Base-by-base conservation (phyloP, 2,329 filamentous ascomycete genomes). In the Curvularia lunata region DNA sequence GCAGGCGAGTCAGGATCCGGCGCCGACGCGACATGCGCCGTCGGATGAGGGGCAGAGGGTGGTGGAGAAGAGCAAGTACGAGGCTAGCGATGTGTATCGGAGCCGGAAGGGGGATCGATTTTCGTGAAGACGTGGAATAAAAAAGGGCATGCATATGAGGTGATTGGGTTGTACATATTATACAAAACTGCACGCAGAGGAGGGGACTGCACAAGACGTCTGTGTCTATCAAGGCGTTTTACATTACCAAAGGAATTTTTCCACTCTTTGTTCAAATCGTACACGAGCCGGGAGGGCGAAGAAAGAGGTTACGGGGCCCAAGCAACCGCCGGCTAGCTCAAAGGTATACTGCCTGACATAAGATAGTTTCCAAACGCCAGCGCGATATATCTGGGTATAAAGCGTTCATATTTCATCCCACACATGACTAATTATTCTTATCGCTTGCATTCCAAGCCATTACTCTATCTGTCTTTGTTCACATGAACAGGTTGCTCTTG, bases 81-180 rank as follows among this genome's bases (percentile, higher is more conserved):
- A 98, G 80, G 88, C 90, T 30, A 82, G 81, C 52, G 83, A 86
- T 66, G 90, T 92, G 54, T 98, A 89, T 78, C 82, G 85, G 68
- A 90, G 89, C 78, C 86, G 83, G 60, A 96, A 92, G 76, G 95
- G 95, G 3, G 93, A 98, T 80, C 85, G 95, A 32, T 96, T 99
- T 59, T 77, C 74, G 47, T 78, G 57, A 66, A 50, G 4, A 30
- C 28, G 10, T 3, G 23, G 4, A 32, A 16, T 27, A 10, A 10
- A 34, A 12, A 12, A 18, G 40, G 21, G 9, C 5, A 19, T 8
- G 16, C 1, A 47, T 25, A 37, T 12, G 25, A 40, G 25, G 4
- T 19, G 43, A 30, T 5, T 48, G 12, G 21, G 27, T 12, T 47
- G 32, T 46, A 41, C 7, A 54, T 32, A 30, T 47, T 30, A 40